These are phyloP conservation scores for Berberis thunbergii DNA, from an alignment of 164 flowering plant genomes.

Conservation along the genomic window DNA sequence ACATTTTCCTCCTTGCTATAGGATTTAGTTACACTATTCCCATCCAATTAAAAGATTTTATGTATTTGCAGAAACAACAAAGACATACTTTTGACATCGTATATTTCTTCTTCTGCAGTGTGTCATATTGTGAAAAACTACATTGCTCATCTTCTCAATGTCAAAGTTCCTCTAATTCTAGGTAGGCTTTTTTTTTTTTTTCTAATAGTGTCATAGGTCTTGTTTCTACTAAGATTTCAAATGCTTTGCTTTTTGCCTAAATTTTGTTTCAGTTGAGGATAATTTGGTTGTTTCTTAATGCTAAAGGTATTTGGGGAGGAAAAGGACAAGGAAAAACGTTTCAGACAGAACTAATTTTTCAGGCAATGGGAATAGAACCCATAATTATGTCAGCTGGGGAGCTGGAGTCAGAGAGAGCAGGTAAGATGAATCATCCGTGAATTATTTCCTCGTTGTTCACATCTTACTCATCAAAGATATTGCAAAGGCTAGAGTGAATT, in stretches of 20 bases:
- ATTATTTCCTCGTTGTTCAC: too few species aligned
- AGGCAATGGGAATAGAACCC: constrained; percentile 84
- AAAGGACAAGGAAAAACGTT: constrained; percentile 97
- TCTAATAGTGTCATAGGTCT: too few species aligned
- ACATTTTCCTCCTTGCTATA: too few species aligned
- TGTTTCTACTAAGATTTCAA: too few species aligned
- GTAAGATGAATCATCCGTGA: constrained; percentile 20
- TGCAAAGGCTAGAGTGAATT: too few species aligned
- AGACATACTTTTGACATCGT: background rate
- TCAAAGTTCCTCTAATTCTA: constrained; percentile 77
- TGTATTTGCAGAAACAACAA: background rate
- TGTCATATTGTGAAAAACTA: constrained; percentile 86
- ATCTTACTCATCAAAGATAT: too few species aligned
- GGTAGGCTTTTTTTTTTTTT: constrained; percentile 28
- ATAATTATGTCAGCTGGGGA: constrained; percentile 97
- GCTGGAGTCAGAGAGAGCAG: constrained; percentile 95
- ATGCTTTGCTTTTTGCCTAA: background rate
- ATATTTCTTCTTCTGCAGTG: constrained; percentile 35
- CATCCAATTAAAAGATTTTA: too few species aligned
- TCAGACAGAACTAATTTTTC: constrained; percentile 91
- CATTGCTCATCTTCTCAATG: constrained; percentile 60
- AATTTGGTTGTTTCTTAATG: constrained; percentile 1
- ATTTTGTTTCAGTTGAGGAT: background rate
- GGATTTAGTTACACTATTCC: too few species aligned
- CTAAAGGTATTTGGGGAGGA: constrained; percentile 93